Conservation (phyloP, 768 basidiomycete species). For the Termitomyces sp. region DNA sequence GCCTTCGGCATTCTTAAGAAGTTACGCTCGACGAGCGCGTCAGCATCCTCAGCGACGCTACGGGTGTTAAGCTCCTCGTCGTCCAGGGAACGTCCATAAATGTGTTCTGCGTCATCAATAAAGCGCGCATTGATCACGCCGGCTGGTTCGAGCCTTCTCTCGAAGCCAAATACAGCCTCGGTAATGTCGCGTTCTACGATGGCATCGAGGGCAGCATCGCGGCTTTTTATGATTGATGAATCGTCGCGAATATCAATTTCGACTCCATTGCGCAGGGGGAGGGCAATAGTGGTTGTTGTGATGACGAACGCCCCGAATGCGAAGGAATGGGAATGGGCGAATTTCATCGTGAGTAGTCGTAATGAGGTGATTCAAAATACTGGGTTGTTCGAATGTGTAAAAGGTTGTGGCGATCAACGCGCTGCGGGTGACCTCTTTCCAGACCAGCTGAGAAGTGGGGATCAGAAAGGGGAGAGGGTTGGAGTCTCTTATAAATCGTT, state of each 20-base stretch:
- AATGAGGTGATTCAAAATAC: not conserved
- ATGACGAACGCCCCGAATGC: conserved; percentile 1
- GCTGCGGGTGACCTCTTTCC: conserved; percentile 9
- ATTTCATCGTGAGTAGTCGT: conserved; percentile 6
- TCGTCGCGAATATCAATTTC: conserved; percentile 1
- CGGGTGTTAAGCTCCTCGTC: not conserved
- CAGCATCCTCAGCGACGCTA: not conserved
- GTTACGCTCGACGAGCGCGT: not conserved
- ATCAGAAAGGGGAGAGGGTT: not conserved
- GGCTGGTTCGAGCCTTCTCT: not conserved
- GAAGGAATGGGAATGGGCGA: conserved; percentile 1
- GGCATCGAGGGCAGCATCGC: not conserved
- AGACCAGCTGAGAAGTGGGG: conserved; percentile 15
- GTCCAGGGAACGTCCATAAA: not conserved
- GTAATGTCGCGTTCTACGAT: not conserved
- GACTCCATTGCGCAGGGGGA: not conserved
- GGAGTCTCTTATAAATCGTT: not conserved
- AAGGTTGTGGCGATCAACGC: conserved; percentile 13
- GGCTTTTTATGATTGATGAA: not conserved
- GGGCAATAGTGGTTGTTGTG: conserved; percentile 2
- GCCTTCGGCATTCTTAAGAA: not conserved
- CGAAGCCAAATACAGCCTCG: not conserved
- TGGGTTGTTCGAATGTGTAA: not conserved
- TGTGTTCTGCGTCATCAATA: not conserved
- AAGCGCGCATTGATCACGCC: conserved; percentile 1